phyloP scores from a whole-genome alignment of 1,139 yeast genomes.

The Suhomyces bolitotheri region DNA sequence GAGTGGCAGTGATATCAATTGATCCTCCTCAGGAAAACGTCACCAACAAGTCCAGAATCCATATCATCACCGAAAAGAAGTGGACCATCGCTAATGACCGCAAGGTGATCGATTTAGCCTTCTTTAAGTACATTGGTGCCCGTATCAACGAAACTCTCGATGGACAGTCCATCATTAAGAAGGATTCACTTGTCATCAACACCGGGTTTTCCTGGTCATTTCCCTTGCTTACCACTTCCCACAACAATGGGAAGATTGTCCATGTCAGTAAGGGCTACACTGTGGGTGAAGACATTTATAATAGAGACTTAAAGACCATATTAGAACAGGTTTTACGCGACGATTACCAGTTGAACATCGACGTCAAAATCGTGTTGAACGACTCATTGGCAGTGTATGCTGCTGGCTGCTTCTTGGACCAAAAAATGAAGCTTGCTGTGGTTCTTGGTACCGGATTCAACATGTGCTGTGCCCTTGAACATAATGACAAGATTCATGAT shows the following conservation, averaged over 20 bases:
- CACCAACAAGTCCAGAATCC: slow-evolving; percentile 18
- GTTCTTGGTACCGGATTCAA: slow-evolving; percentile 51
- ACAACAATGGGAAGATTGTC: slow-evolving; percentile 47
- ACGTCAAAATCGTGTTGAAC: slow-evolving; percentile 40
- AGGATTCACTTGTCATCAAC: slow-evolving; percentile 23
- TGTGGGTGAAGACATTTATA: slow-evolving; percentile 39
- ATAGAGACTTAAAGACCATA: slow-evolving; percentile 43
- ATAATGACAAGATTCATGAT: slow-evolving; percentile 19
- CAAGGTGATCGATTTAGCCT: slow-evolving; percentile 39
- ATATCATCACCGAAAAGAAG: slow-evolving; percentile 34
- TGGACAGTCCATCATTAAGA: slow-evolving; percentile 26
- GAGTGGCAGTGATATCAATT: slow-evolving; percentile 48
- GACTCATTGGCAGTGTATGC: slow-evolving; percentile 51
- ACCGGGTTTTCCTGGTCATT: slow-evolving; percentile 63
- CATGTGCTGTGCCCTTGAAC: slow-evolving; percentile 40
- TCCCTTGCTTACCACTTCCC: slow-evolving; percentile 47
- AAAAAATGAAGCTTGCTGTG: slow-evolving; percentile 40
- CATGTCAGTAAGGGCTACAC: slow-evolving; percentile 55
- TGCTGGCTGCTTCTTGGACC: slow-evolving; percentile 44
- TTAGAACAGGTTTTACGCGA: slow-evolving; percentile 33
- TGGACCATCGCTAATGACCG: slow-evolving; percentile 44
- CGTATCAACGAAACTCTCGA: slow-evolving; percentile 34
- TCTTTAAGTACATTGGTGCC: slow-evolving; percentile 43
- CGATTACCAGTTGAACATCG: slow-evolving; percentile 27
- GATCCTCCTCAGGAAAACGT: slow-evolving; percentile 13